phyloP scores from a whole-genome alignment of 257 asterid genomes.

The Solanum clarkiae region DNA sequence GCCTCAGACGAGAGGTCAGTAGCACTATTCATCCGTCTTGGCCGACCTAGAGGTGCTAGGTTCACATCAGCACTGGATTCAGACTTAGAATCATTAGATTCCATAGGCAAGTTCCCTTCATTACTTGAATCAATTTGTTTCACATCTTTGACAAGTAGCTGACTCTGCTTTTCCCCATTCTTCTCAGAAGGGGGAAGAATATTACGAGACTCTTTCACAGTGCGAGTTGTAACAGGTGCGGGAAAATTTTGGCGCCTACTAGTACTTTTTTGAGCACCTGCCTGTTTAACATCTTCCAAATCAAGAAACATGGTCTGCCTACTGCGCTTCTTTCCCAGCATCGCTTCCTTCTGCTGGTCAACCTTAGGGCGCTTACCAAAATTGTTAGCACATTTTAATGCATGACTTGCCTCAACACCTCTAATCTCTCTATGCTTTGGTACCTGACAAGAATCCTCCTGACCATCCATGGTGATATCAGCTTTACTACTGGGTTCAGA shows the following conservation, averaged over 20 bases:
- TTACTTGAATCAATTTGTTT: constrained; percentile 42
- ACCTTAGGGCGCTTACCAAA: constrained; percentile 77
- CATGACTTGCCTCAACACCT: constrained; percentile 80
- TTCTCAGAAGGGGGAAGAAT: constrained; percentile 34
- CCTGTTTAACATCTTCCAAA: constrained; percentile 90
- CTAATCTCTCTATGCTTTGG: constrained; percentile 61
- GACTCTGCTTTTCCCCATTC: constrained; percentile 57
- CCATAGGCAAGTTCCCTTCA: constrained; percentile 45
- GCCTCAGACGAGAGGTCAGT: constrained; percentile 51
- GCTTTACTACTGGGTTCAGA: constrained; percentile 16
- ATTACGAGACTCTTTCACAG: constrained; percentile 56
- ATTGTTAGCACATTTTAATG: constrained; percentile 49
- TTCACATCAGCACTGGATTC: constrained; percentile 60
- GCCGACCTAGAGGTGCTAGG: constrained; percentile 33
- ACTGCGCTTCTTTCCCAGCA: constrained; percentile 92
- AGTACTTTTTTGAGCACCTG: constrained; percentile 54
- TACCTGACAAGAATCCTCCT: constrained; percentile 49
- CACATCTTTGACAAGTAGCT: constrained; percentile 35
- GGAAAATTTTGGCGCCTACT: constrained; percentile 83
- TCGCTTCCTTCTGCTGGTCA: constrained; percentile 85
- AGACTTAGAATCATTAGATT: constrained; percentile 49
- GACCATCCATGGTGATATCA: constrained; percentile 30
- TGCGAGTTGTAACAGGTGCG: constrained; percentile 57
- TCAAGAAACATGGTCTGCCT: constrained; percentile 94
- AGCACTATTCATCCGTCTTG: constrained; percentile 53